Conservation (phyloP, 208 protist species). For the Trypanosoma platydactyli region DNA sequence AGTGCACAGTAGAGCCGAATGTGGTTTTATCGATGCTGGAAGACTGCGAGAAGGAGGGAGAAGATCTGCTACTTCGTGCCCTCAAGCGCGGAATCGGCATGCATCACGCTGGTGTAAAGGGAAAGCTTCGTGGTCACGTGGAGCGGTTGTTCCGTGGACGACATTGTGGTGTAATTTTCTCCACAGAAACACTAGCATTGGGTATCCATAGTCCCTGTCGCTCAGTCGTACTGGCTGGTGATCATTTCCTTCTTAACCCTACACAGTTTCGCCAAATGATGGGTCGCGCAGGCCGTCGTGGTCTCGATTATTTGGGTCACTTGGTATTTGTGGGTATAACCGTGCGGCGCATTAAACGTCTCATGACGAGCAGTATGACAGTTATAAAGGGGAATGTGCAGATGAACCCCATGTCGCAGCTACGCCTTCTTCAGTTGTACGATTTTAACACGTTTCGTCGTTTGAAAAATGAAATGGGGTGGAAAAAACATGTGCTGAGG, state of each 20-base stretch:
- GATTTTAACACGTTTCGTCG: slow-evolving; percentile 63
- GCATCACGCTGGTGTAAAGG: slow-evolving; percentile 91
- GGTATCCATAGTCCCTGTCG: slow-evolving; percentile 96
- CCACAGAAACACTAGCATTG: slow-evolving; percentile 94
- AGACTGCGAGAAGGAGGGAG: slow-evolving; percentile 70
- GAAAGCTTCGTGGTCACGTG: slow-evolving; percentile 85
- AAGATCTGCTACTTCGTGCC: slow-evolving; percentile 64
- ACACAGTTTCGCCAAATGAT: slow-evolving; percentile 95
- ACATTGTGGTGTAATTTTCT: slow-evolving; percentile 91
- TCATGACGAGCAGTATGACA: slow-evolving; percentile 91
- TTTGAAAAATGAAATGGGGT: slow-evolving; percentile 52
- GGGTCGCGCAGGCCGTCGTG: slow-evolving; percentile 94
- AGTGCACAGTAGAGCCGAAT: slow-evolving; percentile 47
- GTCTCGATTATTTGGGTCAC: slow-evolving; percentile 93
- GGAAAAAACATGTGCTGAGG: slow-evolving; percentile 42
- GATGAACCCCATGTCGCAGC: slow-evolving; percentile 80
- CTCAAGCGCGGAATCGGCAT: slow-evolving; percentile 90
- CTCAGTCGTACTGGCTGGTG: slow-evolving; percentile 93
- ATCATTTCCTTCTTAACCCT: slow-evolving; percentile 91
- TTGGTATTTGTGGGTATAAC: slow-evolving; percentile 93
- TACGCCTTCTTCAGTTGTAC: slow-evolving; percentile 84
- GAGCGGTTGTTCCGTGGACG: slow-evolving; percentile 93
- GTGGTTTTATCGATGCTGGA: slow-evolving; percentile 48
- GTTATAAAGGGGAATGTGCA: slow-evolving; percentile 92
- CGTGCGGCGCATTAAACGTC: slow-evolving; percentile 83